Evolutionary conservation across 805 yeast species (phyloP).

Genomic region (Starmerella etchellsii): DNA sequence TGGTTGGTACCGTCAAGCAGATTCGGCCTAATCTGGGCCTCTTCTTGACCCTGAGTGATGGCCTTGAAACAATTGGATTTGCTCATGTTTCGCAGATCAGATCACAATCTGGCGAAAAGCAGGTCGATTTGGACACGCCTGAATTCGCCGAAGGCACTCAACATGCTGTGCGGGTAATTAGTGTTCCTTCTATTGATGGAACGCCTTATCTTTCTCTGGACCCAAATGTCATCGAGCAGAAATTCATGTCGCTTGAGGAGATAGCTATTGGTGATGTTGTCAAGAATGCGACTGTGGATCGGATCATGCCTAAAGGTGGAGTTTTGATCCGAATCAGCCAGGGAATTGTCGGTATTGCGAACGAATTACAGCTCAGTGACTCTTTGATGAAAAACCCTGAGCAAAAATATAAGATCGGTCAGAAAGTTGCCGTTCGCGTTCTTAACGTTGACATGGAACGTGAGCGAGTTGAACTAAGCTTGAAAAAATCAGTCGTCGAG

Average conservation of each 20-base stretch:
- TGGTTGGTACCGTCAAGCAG: constrained; percentile 48
- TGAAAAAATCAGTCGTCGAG: constrained; percentile 73
- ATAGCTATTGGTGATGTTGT: constrained; percentile 63
- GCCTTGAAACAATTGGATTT: constrained; percentile 38
- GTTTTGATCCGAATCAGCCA: constrained; percentile 53
- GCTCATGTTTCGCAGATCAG: constrained; percentile 62
- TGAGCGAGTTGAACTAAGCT: constrained; percentile 47
- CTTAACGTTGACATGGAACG: constrained; percentile 25
- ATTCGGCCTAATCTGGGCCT: constrained; percentile 33
- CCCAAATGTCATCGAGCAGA: constrained; percentile 46
- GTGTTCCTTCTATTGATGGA: constrained; percentile 55
- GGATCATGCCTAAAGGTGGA: constrained; percentile 51
- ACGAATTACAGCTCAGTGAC: constrained; percentile 69
- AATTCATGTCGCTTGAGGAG: constrained; percentile 56
- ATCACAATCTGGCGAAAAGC: constrained; percentile 16
- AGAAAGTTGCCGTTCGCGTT: constrained; percentile 50
- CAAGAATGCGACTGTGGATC: constrained; percentile 40
- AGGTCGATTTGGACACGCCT: constrained; percentile 16
- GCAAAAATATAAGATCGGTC: constrained; percentile 76
- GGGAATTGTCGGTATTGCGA: constrained; percentile 55
- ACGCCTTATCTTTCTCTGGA: constrained; percentile 57
- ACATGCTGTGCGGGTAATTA: constrained; percentile 66
- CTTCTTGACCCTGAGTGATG: constrained; percentile 36
- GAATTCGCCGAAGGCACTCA: constrained; percentile 38
- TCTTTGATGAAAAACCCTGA: constrained; percentile 77